A percentile compares a stretch with the other conserved stretches of the same genome.
These are phyloP conservation scores for Diaporthe sp. DNA, from an alignment of 2,329 filamentous ascomycete genomes.

Conservation along the genomic window DNA sequence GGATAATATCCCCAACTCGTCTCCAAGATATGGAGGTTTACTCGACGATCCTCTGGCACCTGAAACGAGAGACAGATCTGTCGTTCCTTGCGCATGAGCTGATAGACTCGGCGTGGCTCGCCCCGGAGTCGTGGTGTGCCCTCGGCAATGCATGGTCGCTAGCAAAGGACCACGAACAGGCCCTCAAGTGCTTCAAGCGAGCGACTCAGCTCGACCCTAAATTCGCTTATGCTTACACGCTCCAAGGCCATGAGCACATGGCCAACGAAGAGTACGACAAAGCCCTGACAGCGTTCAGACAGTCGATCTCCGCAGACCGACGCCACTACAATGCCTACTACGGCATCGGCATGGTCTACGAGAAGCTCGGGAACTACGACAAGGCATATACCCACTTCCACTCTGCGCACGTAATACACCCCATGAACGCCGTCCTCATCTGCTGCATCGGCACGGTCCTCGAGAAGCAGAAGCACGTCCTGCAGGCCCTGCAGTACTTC, in stretches of 20 bases:
- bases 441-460: conserved; percentile 93
- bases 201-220: conserved; percentile 91
- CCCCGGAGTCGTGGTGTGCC: conserved; percentile 96
- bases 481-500: conserved; percentile 85
- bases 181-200: conserved; percentile 92
- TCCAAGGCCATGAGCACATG: conserved; percentile 96
- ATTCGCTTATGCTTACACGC: conserved; percentile 95
- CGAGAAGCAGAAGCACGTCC: conserved; percentile 88
- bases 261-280: conserved; percentile 98
- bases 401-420: conserved; percentile 89
- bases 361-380: conserved; percentile 91
- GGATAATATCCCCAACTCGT: conserved; percentile 83
- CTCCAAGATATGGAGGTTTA: conserved; percentile 98
- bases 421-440: conserved; percentile 91
- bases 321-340: conserved; percentile 99
- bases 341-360: conserved; percentile 85
- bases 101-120: conserved; percentile 87
- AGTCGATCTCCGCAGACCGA: conserved; percentile 86
- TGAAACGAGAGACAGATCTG: conserved; percentile 91
- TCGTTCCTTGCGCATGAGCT: conserved; percentile 94
- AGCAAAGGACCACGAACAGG: conserved; percentile 93
- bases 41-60: conserved; percentile 98
- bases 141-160: conserved; percentile 96
- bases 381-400: conserved; percentile 94
- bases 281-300: conserved; percentile 87